Conservation (phyloP, 768 basidiomycete genomes). For the Pleurotus giganteus region DNA sequence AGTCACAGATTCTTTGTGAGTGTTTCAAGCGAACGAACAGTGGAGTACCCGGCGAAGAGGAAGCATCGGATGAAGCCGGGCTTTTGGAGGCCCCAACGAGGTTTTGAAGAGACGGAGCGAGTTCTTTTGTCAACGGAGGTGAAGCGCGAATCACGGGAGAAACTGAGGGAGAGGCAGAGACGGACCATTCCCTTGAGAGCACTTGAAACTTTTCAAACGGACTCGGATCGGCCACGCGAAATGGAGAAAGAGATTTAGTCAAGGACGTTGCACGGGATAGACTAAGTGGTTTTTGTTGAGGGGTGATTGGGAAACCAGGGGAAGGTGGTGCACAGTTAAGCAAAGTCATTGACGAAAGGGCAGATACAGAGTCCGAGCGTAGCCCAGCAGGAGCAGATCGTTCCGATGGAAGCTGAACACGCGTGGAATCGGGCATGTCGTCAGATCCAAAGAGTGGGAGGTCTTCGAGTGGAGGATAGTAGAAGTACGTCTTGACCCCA, state of each 20-base stretch:
- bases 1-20: neutral
- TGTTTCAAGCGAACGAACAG: neutral
- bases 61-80: neutral
- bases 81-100: neutral
- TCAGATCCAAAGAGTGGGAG: neutral
- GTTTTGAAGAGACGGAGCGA: neutral
- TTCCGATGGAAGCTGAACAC: no score
- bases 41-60: neutral
- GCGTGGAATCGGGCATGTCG: no score
- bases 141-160: constrained; percentile 2
- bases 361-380: neutral
- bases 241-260: neutral
- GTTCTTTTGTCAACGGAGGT: neutral
- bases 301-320: neutral
- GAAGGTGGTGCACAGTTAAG: constrained; percentile 4
- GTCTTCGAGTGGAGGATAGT: constrained; percentile 1
- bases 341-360: constrained; percentile 1
- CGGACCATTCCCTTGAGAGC: neutral
- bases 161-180: neutral
- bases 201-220: constrained; percentile 3
- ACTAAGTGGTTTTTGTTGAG: neutral
- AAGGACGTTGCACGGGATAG: neutral
- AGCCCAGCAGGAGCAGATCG: neutral
- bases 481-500: neutral
- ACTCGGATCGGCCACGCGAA: neutral